phyloP scores from a whole-genome alignment of 2,329 filamentous ascomycete genomes.

The Colletotrichum camelliae region DNA sequence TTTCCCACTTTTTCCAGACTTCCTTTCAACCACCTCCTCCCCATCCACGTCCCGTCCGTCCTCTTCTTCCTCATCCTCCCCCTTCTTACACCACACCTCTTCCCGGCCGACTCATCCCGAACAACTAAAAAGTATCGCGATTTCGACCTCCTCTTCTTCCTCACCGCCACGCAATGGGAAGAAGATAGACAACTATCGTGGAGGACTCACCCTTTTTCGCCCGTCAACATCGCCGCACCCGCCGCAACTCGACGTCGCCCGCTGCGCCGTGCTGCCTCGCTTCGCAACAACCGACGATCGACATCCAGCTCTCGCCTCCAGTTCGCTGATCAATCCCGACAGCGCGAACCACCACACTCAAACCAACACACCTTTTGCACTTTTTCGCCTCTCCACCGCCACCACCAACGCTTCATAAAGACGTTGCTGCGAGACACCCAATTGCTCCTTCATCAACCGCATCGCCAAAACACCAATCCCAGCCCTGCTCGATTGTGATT shows the following conservation, averaged over 20 bases:
- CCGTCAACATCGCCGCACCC: neutral
- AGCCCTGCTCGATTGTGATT: neutral
- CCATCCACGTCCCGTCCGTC: neutral
- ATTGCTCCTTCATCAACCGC: neutral
- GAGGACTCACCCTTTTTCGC: neutral
- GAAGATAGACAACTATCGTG: neutral
- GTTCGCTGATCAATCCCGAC: neutral
- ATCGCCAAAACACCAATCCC: neutral
- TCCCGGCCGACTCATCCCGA: constrained; percentile 10
- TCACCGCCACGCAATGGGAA: neutral
- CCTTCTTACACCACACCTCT: constrained; percentile 15
- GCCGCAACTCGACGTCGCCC: neutral
- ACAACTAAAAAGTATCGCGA: neutral
- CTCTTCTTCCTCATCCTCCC: constrained; percentile 17
- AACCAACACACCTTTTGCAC: neutral
- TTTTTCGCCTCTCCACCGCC: neutral
- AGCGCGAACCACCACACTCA: constrained; percentile 2
- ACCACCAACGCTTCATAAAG: neutral
- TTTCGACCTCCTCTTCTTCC: neutral
- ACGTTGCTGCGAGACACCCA: neutral
- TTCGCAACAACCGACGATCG: constrained; percentile 9
- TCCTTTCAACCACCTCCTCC: constrained; percentile 19
- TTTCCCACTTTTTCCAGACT: constrained; percentile 15
- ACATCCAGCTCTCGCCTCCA: neutral
- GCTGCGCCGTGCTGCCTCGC: neutral